These are phyloP conservation scores for Hyaloscypha finlandica DNA, from an alignment of 495 filamentous ascomycete species.

Conservation along the genomic window DNA sequence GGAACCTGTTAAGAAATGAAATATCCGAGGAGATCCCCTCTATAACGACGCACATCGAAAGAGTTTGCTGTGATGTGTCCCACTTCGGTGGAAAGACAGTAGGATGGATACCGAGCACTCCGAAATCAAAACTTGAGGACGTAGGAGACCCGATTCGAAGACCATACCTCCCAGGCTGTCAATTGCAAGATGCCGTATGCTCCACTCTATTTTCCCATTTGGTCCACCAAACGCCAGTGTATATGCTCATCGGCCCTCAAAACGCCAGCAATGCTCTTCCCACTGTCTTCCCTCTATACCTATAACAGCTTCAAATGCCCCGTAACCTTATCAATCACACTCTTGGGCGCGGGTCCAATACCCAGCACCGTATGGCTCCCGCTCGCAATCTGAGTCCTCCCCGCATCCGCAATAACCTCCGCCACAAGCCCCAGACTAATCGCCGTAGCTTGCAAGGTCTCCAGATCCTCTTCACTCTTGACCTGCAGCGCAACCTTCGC, in stretches of 20 bases:
- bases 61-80: no score
- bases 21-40: no score
- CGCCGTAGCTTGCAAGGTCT: constrained; percentile 74
- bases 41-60: no score
- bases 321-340: constrained; percentile 82
- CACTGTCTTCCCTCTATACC: neutral
- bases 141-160: neutral
- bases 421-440: constrained; percentile 83
- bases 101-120: no score
- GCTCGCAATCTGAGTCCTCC: constrained; percentile 92
- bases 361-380: constrained; percentile 91
- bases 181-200: neutral
- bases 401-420: constrained; percentile 90
- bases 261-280: neutral
- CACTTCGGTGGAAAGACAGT: no score
- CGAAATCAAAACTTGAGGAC: no score
- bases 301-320: constrained; percentile 85
- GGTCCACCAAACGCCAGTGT: neutral
- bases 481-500: constrained; percentile 89
- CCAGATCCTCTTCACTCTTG: constrained; percentile 81
- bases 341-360: constrained; percentile 84
- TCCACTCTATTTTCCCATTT: neutral
- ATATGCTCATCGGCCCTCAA: neutral
- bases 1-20: no score
- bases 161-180: neutral